Base-by-base conservation (phyloP, 192 early-diverging fungal genomes). In the Lobosporangium transversale region DNA sequence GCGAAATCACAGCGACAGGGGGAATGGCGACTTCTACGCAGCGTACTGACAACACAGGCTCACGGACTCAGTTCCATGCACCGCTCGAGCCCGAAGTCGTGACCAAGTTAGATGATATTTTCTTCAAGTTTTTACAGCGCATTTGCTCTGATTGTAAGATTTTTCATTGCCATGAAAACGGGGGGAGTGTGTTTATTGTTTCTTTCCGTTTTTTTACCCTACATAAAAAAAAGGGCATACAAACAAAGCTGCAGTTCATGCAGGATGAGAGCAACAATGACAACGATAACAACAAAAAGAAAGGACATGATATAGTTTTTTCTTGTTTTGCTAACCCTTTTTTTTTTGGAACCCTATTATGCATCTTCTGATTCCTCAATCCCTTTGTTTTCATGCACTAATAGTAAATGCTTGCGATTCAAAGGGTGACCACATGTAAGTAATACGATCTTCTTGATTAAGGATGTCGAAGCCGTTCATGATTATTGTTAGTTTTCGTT, bases 381-480 rank as follows among this genome's bases (percentile, higher is more conserved):
- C n/a, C n/a, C n/a, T n/a, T n/a, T n/a, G n/a, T n/a, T 14, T 40
- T 14, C 7, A 40, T 40, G 37, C 8, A 40, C 30, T 54, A 17
- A 51, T 82, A 90, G 89, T 85, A 70, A 84, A 85, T 43, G 85
- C 85, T 12, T 84, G 80, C 43, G 89, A 90, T 59, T 86, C 85
- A 31, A 86, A 87, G 49, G 89, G 89, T 32, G 89, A 90, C 75
- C 85, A 84, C 68, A 90, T 90, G 88, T 89, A 87, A 79, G 86
- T 83, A 14, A 7, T 43, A 33, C 2, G 36, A n/a, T 45, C n/a
- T 31, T 49, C 17, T 37, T 21, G 51, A 31, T 26, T 1, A 8
- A 29, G 3, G n/a, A n/a, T n/a, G n/a, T n/a, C n/a, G n/a, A n/a
- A n/a, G n/a, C n/a, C n/a, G n/a, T n/a, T n/a, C n/a, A n/a, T n/a